Evolutionary conservation across 306 rosid genomes (phyloP).

Genomic region (Cucumis sativus): Cucumber_9930_V3 NC_026656.2:13720001-13720500

Average conservation of each 20-base stretch:
- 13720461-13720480: constrained; percentile 97
- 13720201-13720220: not conserved
- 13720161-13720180: not conserved
- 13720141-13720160: not conserved
- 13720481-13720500: constrained; percentile 99
- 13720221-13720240: not conserved
- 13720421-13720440: constrained; percentile 98
- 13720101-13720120: constrained; percentile 97
- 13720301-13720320: not conserved
- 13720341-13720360: not conserved
- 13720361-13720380: constrained; percentile 59
- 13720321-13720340: not conserved
- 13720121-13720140: constrained; percentile 38
- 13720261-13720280: not conserved
- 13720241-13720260: not conserved
- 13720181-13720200: not conserved
- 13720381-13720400: constrained; percentile 85
- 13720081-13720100: constrained; percentile 90
- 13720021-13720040: constrained; percentile 98
- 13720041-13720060: constrained; percentile 89
- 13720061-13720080: constrained; percentile 97
- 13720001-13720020: constrained; percentile 90
- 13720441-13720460: constrained; percentile 99
- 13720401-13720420: constrained; percentile 98
- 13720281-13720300: not conserved